These are phyloP conservation scores for Nematodospora valgi DNA, from an alignment of 805 yeast genomes.

Conservation along the genomic window DNA sequence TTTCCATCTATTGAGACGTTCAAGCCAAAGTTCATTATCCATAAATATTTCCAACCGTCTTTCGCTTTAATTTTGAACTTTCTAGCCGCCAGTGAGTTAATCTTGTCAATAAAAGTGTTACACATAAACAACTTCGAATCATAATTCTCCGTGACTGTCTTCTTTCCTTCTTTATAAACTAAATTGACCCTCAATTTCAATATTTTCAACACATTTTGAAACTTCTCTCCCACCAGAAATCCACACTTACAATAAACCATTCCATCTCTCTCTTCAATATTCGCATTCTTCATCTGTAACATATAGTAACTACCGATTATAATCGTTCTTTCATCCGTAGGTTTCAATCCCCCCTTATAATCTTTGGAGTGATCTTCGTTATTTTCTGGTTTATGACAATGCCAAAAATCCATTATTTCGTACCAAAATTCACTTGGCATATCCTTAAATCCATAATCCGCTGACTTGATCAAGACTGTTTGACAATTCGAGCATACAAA, in stretches of 20 bases:
- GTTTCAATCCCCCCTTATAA: constrained; percentile 43
- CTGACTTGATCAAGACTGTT: constrained; percentile 25
- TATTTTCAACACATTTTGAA: constrained; percentile 20
- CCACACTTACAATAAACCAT: constrained; percentile 39
- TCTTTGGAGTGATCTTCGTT: constrained; percentile 21
- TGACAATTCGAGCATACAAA: constrained; percentile 33
- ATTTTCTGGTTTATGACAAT: constrained; percentile 75
- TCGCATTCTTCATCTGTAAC: constrained; percentile 25
- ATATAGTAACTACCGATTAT: constrained; percentile 60
- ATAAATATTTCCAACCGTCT: constrained; percentile 16
- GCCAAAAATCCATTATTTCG: constrained; percentile 97
- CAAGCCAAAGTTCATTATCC: constrained; percentile 38
- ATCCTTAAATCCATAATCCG: constrained; percentile 40
- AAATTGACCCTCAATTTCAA: constrained; percentile 57
- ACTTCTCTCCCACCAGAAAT: constrained; percentile 37
- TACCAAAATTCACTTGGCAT: constrained; percentile 94
- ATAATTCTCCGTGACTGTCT: constrained; percentile 20
- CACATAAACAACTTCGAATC: constrained; percentile 35
- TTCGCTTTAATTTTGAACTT: constrained; percentile 20
- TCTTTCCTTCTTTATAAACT: constrained; percentile 9
- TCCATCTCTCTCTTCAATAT: constrained; percentile 6
- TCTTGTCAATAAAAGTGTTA: constrained; percentile 36
- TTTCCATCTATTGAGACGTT: constrained; percentile 20
- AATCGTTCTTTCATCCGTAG: constrained; percentile 33
- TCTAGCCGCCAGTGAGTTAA: constrained; percentile 36